A percentile compares a stretch with the other conserved stretches of the same genome.
These are phyloP conservation scores for Prunella vulgaris DNA, from an alignment of 257 asterid genomes.

Conservation along the genomic window DNA sequence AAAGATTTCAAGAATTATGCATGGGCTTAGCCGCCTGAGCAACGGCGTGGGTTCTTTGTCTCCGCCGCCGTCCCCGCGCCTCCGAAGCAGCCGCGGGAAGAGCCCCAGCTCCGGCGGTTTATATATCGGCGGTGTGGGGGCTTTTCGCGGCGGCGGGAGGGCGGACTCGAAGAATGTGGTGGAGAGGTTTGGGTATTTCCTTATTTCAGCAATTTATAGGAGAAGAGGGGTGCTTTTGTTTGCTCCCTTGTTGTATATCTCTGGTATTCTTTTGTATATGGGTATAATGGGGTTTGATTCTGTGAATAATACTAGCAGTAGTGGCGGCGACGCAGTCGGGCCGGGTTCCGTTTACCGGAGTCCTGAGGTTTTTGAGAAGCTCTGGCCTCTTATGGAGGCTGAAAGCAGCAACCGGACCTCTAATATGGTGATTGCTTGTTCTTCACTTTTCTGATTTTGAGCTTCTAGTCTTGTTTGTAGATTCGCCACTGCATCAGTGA, in stretches of 20 bases:
- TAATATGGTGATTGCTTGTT: conserved; percentile 52
- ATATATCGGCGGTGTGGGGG: conserved; percentile 35
- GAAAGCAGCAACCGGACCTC: conserved; percentile 69
- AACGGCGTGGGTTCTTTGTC: conserved; percentile 66
- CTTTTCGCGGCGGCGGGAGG: conserved; percentile 39
- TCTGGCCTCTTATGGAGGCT: conserved; percentile 92
- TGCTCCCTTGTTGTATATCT: conserved; percentile 87
- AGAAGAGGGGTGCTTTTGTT: conserved; percentile 82
- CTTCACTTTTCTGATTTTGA: background rate
- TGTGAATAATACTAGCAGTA: conserved; percentile 27
- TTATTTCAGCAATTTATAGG: conserved; percentile 66
- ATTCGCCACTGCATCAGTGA: too few species aligned
- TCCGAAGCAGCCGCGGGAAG: conserved; percentile 55
- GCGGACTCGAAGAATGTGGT: conserved; percentile 55
- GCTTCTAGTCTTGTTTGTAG: too few species aligned
- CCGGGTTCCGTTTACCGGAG: conserved; percentile 87
- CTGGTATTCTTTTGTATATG: conserved; percentile 93
- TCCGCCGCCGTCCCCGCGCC: conserved; percentile 87
- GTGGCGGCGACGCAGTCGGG: conserved; percentile 38
- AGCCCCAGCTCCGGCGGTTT: conserved; percentile 25
- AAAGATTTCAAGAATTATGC: conserved; percentile 56
- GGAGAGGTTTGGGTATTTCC: conserved; percentile 64
- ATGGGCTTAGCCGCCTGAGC: conserved; percentile 93
- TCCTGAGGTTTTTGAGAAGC: conserved; percentile 86
- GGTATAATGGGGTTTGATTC: conserved; percentile 66